Percentiles rank a stretch among this genome's conserved stretches.
Conservation (phyloP, 75 land plant species). For the Cryptomeria japonica region DNA sequence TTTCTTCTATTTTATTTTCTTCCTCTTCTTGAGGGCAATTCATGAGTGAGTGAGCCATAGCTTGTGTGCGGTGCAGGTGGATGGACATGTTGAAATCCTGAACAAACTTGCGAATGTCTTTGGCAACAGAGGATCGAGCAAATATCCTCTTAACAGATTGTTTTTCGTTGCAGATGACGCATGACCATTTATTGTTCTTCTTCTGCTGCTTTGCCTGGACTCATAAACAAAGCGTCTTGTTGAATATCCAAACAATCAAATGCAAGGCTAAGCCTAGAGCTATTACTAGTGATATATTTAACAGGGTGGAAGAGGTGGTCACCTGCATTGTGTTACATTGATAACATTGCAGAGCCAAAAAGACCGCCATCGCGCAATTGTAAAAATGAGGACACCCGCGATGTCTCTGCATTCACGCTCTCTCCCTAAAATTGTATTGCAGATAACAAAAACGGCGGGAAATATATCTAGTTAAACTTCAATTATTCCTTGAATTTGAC, state of each 20-base stretch:
- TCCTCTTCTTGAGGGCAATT: not conserved
- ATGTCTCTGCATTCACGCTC: no score
- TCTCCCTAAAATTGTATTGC: no score
- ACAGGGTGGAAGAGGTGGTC: not conserved
- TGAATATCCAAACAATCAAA: not conserved
- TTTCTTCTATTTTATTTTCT: not conserved
- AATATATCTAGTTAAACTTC: no score
- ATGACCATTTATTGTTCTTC: conserved; percentile 81
- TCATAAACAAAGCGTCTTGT: not conserved
- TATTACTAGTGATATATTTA: not conserved
- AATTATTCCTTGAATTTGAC: no score
- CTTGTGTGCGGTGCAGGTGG: not conserved
- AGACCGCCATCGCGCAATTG: conserved; percentile 18
- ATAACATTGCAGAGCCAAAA: conserved; percentile 78
- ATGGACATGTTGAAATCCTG: conserved; percentile 68
- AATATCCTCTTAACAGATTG: conserved; percentile 70
- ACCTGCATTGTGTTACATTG: conserved; percentile 84
- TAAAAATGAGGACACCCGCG: no score
- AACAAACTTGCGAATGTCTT: conserved; percentile 66
- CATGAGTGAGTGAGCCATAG: not conserved
- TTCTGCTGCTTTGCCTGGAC: conserved; percentile 83
- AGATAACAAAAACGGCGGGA: no score
- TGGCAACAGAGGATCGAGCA: conserved; percentile 55
- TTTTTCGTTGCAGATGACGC: conserved; percentile 71
- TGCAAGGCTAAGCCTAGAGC: not conserved